Conservation (phyloP, 2,329 filamentous ascomycete species). For the Helotiales sp. region DNA sequence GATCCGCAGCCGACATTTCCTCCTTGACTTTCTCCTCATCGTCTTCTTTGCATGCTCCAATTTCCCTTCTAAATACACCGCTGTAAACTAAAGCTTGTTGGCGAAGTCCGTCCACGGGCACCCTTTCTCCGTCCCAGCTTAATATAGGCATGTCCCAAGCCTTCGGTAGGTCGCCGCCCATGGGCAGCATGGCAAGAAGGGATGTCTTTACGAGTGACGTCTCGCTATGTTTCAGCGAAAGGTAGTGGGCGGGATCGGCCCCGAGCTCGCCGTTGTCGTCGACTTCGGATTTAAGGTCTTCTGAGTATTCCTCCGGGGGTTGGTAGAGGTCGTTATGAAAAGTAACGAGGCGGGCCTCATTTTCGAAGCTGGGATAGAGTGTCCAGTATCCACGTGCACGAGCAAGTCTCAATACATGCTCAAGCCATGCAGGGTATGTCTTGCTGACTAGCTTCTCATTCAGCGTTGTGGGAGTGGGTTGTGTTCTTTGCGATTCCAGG, state of each 20-base stretch:
- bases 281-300: constrained; percentile 25
- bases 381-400: constrained; percentile 75
- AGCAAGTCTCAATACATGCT: constrained; percentile 75
- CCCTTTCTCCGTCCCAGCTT: constrained; percentile 60
- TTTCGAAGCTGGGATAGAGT: constrained; percentile 68
- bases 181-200: constrained; percentile 51
- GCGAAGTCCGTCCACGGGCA: constrained; percentile 42
- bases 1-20: constrained; percentile 21
- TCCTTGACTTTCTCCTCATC: constrained; percentile 17
- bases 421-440: constrained; percentile 72
- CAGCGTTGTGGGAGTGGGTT: constrained; percentile 42
- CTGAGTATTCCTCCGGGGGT: constrained; percentile 66
- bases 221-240: constrained; percentile 30
- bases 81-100: constrained; percentile 53
- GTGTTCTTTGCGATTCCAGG: constrained; percentile 32
- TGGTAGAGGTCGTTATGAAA: constrained; percentile 76
- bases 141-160: constrained; percentile 57
- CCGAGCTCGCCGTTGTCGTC: constrained; percentile 24
- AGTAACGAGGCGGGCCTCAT: constrained; percentile 56
- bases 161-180: constrained; percentile 43
- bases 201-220: constrained; percentile 45
- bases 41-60: constrained; percentile 61
- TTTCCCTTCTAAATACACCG: constrained; percentile 56
- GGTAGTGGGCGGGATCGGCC: constrained; percentile 29
- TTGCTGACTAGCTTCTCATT: constrained; percentile 63